Evolutionary conservation across 179 eudicot genomes (phyloP).

Genomic region (Carnegiea gigantea): DNA sequence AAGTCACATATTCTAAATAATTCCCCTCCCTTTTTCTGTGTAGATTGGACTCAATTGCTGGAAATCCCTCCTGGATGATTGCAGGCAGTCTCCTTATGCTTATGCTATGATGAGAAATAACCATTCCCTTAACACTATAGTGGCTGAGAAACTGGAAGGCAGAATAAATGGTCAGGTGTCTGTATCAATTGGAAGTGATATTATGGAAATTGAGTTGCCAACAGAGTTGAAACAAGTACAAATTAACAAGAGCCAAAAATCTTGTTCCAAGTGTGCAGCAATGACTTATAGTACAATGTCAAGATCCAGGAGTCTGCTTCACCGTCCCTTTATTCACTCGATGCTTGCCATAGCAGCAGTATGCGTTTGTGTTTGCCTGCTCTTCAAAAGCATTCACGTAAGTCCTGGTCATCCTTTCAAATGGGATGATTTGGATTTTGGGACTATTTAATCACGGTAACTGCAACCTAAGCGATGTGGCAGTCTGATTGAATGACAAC

Average conservation of each 20-base stretch:
- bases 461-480: not conserved
- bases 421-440: conserved; percentile 67
- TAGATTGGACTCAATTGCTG: conserved; percentile 72
- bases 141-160: conserved; percentile 60
- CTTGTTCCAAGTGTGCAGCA: conserved; percentile 73
- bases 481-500: not conserved
- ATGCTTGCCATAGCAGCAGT: conserved; percentile 81
- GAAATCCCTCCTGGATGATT: conserved; percentile 62
- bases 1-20: not conserved
- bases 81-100: conserved; percentile 62
- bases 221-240: conserved; percentile 28
- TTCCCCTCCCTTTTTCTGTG: conserved; percentile 17
- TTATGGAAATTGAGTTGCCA: conserved; percentile 24
- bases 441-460: conserved; percentile 40
- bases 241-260: conserved; percentile 26
- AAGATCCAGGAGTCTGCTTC: conserved; percentile 55
- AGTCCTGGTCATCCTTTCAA: conserved; percentile 41
- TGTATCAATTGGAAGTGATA: conserved; percentile 45
- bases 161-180: conserved; percentile 50
- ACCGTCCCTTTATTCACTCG: conserved; percentile 67
- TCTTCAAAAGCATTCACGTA: conserved; percentile 53
- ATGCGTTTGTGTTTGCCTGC: conserved; percentile 78
- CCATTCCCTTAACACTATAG: conserved; percentile 52
- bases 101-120: conserved; percentile 74
- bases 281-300: conserved; percentile 42